Evolutionary conservation across 371 early-diverging fungal species (phyloP), one percentile per base, ranked within the genome.

Genomic region (Mucor racemosus): DNA sequence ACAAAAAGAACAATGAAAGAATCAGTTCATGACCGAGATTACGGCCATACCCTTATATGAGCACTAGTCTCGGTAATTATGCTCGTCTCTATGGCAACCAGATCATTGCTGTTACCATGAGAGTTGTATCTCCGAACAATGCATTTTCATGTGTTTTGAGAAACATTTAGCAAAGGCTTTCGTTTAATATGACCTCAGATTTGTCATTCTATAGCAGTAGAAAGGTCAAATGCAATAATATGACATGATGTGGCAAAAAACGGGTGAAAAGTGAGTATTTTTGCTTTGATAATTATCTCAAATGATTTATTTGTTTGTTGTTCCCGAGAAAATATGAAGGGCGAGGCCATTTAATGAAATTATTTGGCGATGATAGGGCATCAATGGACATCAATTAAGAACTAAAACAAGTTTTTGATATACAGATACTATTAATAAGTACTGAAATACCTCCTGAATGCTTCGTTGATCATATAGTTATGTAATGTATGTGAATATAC

Each of bases 301-400:
- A 44, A 17, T 44, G 44, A 44, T 44, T 44, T 44, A 44, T 44
- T 42, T 44, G n/a, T 44, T 44, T 44, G 44, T 44, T 44, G 7
- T 44, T 15, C 8, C 17, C 44, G 44, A 44, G 44, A 3, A 26
- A 26, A 26, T 26, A 26, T 26, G 1, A 26, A 26, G 26, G 21
- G 26, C 50, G 26, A 44, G 44, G 44, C n/a, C 7, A n/a, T 44
- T 44, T 21, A 13, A 26, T 19, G 9, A 11, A 9, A 50, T 50
- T 1, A 19, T 4, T 50, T 13, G 4, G 10, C 9, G 4, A 19
- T 11, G 26, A 26, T 50, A 7, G 13, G 13, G 0, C 17, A 19
- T 50, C 7, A 26, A 11, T 26, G 13, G 3, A 0, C 10, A 26
- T 10, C 10, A 26, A n/a, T 44, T 17, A 1, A 44, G 7, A 42